Evolutionary conservation across 1,139 yeast species (phyloP), one percentile per base, ranked within the genome.

Genomic region (Kodamaea sp.): DNA sequence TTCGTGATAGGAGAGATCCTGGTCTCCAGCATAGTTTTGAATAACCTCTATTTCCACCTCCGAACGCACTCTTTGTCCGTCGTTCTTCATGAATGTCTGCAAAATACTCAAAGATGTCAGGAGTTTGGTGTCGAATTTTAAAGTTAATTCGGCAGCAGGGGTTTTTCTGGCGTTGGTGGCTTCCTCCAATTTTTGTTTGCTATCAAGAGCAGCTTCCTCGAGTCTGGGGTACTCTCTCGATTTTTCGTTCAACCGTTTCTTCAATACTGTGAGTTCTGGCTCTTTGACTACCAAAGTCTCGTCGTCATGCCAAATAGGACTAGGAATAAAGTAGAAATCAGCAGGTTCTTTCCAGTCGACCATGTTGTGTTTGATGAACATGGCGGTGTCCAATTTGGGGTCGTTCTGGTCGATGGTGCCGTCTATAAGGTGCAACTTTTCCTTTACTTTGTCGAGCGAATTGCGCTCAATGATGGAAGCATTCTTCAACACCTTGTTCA

Each of bases 241-340:
- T 5, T 83, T 67, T 29, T 64, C 57, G 32, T 76, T 75, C 41
- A 92, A 67, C 37, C 70, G 65, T 40, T 75, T 73, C 51, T 84
- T 81, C 53, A 92, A 67, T 32, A 73, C 78, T 12, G 80, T 72
- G 44, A 88, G 67, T 48, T 88, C 92, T 2, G 75, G 74, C 26
- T 77, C 81, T 13, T 75, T 73, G 2, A 78, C 73, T 11, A 81
- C 68, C 64, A 92, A 78, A 29, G 77, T 69, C 44, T 89, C 96
- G 58, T 92, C 97, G 53, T 92, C 98, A 59, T 90, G 97, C 98
- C 98, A 94, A 31, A 94, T 84, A 22, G 90, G 81, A 25, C 95
- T 82, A 1, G 97, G 97, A 46, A 87, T 76, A 52, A 83, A 94
- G 46, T 78, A 75, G 54, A 83, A 87, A 59, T 92, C 97, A 5